phyloP scores from a whole-genome alignment of 1,139 yeast genomes.

The Yamadazyma sp. region DNA sequence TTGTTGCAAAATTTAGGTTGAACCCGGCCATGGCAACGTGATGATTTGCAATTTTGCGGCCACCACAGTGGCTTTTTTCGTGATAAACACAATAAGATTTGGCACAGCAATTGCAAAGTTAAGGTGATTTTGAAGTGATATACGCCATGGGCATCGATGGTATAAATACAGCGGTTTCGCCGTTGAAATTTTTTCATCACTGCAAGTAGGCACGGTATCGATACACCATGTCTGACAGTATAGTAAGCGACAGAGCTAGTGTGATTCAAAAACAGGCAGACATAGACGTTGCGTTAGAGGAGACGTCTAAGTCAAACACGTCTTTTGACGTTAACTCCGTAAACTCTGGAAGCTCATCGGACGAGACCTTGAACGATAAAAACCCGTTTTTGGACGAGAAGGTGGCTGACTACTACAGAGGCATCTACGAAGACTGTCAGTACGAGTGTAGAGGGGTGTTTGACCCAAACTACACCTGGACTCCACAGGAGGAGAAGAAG shows the following conservation, averaged over 20 bases:
- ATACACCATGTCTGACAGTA: background rate
- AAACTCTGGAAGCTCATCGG: conserved; percentile 4
- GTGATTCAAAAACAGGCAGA: background rate
- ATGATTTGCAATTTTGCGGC: conserved; percentile 1
- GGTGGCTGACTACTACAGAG: conserved; percentile 28
- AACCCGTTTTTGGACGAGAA: conserved; percentile 31
- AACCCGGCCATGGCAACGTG: too few species aligned
- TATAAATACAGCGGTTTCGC: too few species aligned
- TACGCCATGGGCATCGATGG: too few species aligned
- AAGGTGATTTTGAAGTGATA: background rate
- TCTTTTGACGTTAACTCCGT: conserved; percentile 6
- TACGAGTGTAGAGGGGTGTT: conserved; percentile 35
- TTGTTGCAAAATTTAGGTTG: too few species aligned
- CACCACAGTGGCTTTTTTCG: conserved; percentile 2
- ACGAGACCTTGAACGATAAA: conserved; percentile 2
- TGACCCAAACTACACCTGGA: conserved; percentile 39
- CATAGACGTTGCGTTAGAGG: background rate
- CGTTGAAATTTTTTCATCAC: too few species aligned
- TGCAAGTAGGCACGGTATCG: too few species aligned
- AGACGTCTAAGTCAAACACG: background rate
- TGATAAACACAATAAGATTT: background rate
- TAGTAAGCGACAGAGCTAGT: background rate
- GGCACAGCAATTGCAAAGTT: background rate
- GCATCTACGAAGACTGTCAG: conserved; percentile 26
- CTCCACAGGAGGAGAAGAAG: conserved; percentile 32